phyloP scores from a whole-genome alignment of 805 yeast genomes.

The Dipodascus albidus region DNA sequence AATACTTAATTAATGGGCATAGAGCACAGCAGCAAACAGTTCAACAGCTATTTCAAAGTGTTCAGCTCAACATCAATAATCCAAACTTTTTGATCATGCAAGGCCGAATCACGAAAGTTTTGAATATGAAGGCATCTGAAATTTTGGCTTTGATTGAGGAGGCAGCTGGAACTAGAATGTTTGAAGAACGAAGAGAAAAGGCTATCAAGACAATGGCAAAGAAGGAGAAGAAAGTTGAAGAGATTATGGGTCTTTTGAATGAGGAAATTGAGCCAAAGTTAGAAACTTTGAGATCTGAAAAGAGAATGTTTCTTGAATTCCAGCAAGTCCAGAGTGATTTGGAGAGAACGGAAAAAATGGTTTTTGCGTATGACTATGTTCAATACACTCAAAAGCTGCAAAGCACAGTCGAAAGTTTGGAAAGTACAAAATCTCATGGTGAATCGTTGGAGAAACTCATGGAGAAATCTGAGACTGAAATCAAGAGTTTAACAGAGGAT shows the following conservation, averaged over 20 bases:
- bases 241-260: conserved; percentile 55
- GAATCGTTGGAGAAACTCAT: conserved; percentile 33
- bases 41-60: conserved; percentile 80
- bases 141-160: conserved; percentile 87
- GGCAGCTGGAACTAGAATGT: conserved; percentile 96
- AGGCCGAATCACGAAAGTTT: conserved; percentile 93
- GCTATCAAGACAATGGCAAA: conserved; percentile 87
- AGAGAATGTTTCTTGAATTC: conserved; percentile 70
- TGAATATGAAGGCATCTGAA: conserved; percentile 91
- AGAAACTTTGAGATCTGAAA: conserved; percentile 68
- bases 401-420: conserved; percentile 26
- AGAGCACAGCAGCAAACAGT: conserved; percentile 93
- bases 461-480: conserved; percentile 41
- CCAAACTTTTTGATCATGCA: conserved; percentile 98
- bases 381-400: conserved; percentile 31
- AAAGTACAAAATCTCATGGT: conserved; percentile 10
- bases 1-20: conserved; percentile 90
- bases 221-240: conserved; percentile 74
- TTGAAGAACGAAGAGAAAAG: conserved; percentile 84
- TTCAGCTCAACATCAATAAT: conserved; percentile 89
- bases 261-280: conserved; percentile 94
- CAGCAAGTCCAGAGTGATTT: conserved; percentile 75
- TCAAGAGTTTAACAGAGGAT: conserved; percentile 48
- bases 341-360: conserved; percentile 61
- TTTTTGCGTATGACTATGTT: conserved; percentile 65